Evolutionary conservation across 305 asterid species (phyloP).

Genomic region (Ilex paraguariensis): DNA sequence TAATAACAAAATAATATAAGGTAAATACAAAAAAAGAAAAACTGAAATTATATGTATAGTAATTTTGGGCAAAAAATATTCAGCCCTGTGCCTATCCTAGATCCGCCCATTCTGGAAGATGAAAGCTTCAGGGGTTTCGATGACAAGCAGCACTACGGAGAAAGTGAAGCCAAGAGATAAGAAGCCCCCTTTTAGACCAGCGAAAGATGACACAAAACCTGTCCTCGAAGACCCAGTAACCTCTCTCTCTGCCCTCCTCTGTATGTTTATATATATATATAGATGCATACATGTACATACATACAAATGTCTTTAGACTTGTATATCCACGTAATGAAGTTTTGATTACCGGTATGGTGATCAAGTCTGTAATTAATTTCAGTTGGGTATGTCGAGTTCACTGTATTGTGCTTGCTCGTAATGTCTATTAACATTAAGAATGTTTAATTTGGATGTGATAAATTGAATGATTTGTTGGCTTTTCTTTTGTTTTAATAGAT

Average conservation of each 20-base stretch:
- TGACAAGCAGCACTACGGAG: slow-evolving; percentile 15
- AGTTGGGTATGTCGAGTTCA: not conserved
- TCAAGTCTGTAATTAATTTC: not conserved
- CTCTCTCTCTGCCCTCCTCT: not conserved
- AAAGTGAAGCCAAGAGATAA: slow-evolving; percentile 14
- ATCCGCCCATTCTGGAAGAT: not conserved
- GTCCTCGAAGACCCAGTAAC: slow-evolving; percentile 72
- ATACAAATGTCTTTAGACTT: no score
- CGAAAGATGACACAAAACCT: slow-evolving; percentile 76
- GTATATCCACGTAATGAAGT: no score
- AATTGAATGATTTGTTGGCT: not conserved
- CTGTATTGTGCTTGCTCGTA: not conserved
- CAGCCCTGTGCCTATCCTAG: no score
- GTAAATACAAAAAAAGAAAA: no score
- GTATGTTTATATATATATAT: not conserved
- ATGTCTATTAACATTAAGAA: not conserved
- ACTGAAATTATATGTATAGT: no score
- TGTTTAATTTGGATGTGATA: not conserved
- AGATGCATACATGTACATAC: no score
- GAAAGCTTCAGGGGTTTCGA: slow-evolving; percentile 7
- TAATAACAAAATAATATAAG: no score
- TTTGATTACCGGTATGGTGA: no score
- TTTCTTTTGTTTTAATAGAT: slow-evolving; percentile 26
- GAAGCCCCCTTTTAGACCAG: slow-evolving; percentile 65
- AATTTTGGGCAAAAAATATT: no score